phyloP scores from a whole-genome alignment of 768 basidiomycete genomes.

The Collybia mongolica region DNA sequence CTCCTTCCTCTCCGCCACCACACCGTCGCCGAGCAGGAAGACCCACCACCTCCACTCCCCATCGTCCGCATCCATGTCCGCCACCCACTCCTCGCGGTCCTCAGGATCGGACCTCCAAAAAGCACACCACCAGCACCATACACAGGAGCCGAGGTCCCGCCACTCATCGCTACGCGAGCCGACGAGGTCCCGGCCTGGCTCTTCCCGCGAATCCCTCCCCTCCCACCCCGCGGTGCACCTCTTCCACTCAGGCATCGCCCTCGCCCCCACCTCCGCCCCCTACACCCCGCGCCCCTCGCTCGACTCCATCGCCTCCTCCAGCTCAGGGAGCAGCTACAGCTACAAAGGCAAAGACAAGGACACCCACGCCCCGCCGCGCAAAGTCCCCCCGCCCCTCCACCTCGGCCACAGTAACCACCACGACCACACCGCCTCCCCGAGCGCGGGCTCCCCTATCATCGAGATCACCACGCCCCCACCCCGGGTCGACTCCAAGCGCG shows the following conservation, averaged over 20 bases:
- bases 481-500: slow-evolving; percentile 5
- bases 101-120: too few species aligned
- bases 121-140: too few species aligned
- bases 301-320: slow-evolving; percentile 5
- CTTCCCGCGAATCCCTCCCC: background rate
- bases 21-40: too few species aligned
- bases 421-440: background rate
- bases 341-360: background rate
- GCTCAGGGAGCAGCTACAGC: background rate
- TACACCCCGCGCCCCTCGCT: slow-evolving; percentile 8
- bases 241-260: too few species aligned
- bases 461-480: slow-evolving; percentile 11
- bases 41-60: too few species aligned
- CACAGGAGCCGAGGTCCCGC: too few species aligned
- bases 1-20: background rate
- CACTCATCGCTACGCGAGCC: too few species aligned
- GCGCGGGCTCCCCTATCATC: slow-evolving; percentile 3
- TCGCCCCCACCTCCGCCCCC: background rate
- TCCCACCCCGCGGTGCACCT: background rate
- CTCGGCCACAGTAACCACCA: slow-evolving; percentile 10
- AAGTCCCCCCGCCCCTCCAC: slow-evolving; percentile 11
- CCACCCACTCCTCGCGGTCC: too few species aligned
- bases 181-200: too few species aligned
- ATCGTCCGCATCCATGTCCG: too few species aligned
- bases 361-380: slow-evolving; percentile 3